Conservation (phyloP, 2,329 filamentous ascomycete genomes). For the Alternaria sp. region DNA sequence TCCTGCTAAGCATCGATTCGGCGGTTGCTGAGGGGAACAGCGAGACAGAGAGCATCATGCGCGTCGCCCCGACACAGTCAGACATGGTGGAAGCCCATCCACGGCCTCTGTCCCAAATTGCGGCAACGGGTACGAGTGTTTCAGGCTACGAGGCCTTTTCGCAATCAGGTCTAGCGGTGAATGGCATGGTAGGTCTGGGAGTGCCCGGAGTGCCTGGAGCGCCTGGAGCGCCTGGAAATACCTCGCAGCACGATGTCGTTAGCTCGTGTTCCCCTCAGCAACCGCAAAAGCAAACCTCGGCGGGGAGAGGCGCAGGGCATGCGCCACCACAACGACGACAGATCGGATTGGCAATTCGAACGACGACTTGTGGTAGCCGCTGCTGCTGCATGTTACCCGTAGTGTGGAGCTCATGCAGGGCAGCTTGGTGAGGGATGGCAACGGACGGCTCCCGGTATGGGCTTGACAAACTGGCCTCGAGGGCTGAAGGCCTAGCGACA, state of each 20-base stretch:
- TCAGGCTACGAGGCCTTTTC: slow-evolving; percentile 2
- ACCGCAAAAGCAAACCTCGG: slow-evolving; percentile 17
- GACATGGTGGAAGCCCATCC: slow-evolving; percentile 1
- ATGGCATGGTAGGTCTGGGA: slow-evolving; percentile 2
- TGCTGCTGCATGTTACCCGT: slow-evolving; percentile 14
- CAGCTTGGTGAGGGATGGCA: slow-evolving; percentile 6
- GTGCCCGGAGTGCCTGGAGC: not conserved
- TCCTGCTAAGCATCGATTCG: not conserved
- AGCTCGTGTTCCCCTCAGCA: slow-evolving; percentile 13
- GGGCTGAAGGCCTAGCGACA: not conserved
- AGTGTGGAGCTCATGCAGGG: slow-evolving; percentile 26
- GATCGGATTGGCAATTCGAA: slow-evolving; percentile 13
- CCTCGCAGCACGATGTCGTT: slow-evolving; percentile 5
- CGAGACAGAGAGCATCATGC: not conserved
- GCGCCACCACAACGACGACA: slow-evolving; percentile 10
- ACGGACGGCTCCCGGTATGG: slow-evolving; percentile 20
- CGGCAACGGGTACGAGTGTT: slow-evolving; percentile 4
- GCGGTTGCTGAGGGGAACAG: slow-evolving; percentile 4
- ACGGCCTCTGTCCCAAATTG: slow-evolving; percentile 2
- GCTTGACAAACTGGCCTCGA: not conserved
- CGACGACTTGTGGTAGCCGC: slow-evolving; percentile 10
- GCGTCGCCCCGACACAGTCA: not conserved
- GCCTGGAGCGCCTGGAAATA: slow-evolving; percentile 1
- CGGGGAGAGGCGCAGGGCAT: slow-evolving; percentile 4
- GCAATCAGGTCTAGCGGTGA: slow-evolving; percentile 2